Conservation (phyloP, 2,329 filamentous ascomycete genomes). For the Neurospora sp. region DNA sequence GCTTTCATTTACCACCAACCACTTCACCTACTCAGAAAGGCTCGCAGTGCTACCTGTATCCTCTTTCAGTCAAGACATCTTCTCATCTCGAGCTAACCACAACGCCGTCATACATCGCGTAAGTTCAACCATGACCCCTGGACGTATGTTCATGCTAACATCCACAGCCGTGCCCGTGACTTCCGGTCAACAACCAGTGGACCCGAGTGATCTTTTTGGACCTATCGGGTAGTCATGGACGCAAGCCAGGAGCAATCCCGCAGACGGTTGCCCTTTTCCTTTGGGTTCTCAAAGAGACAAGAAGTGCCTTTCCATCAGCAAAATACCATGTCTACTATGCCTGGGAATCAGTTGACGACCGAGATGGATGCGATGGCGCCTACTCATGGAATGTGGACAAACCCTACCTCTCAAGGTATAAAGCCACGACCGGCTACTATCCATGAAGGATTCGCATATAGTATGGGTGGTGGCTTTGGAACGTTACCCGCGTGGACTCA, state of each 20-base stretch:
- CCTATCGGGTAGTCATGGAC: conserved; percentile 33
- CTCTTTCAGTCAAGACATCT: not conserved
- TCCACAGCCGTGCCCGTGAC: conserved; percentile 22
- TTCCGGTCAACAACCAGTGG: conserved; percentile 22
- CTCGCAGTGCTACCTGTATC: conserved; percentile 21
- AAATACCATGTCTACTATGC: conserved; percentile 34
- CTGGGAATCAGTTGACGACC: conserved; percentile 37
- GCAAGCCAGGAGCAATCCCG: conserved; percentile 34
- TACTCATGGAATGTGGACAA: conserved; percentile 43
- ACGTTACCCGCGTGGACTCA: conserved; percentile 46
- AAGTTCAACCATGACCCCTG: not conserved
- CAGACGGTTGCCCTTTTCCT: not conserved
- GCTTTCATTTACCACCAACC: conserved; percentile 16
- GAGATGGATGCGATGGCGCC: conserved; percentile 38
- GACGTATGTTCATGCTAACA: conserved; percentile 28
- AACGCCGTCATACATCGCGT: not conserved
- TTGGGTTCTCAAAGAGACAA: conserved; percentile 20
- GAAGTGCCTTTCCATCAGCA: conserved; percentile 25
- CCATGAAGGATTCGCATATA: conserved; percentile 53
- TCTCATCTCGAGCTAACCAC: not conserved
- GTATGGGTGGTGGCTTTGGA: conserved; percentile 42
- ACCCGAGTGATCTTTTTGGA: not conserved
- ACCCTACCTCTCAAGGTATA: conserved; percentile 40
- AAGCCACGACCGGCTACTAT: conserved; percentile 49
- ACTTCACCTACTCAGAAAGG: not conserved